A percentile compares a stretch with the other conserved stretches of the same genome.
These are phyloP conservation scores for Bacidia gigantensis DNA, from an alignment of 495 filamentous ascomycete genomes.

Conservation along the genomic window DNA sequence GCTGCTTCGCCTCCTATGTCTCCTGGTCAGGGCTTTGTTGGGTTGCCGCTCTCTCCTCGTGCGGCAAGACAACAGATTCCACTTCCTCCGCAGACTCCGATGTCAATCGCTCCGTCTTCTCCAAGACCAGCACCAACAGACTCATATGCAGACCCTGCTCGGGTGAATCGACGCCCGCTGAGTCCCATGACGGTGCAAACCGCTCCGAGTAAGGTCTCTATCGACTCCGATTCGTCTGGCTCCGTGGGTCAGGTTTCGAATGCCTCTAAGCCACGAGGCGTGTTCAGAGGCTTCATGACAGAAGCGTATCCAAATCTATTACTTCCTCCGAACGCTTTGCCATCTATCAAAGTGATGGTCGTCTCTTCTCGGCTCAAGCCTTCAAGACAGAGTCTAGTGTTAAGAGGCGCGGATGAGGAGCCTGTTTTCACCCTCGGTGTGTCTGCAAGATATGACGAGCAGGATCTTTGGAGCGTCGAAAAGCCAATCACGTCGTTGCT, in stretches of 20 bases:
- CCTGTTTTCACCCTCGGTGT: conserved; percentile 87
- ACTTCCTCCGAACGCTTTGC: conserved; percentile 81
- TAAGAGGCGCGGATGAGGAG: conserved; percentile 60
- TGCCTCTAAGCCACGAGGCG: conserved; percentile 14
- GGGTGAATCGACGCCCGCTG: neutral
- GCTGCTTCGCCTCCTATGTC: conserved; percentile 53
- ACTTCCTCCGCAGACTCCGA: conserved; percentile 46
- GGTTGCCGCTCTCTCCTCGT: conserved; percentile 58
- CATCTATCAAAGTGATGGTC: conserved; percentile 70
- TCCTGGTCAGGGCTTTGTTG: conserved; percentile 40
- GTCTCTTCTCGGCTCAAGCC: conserved; percentile 89
- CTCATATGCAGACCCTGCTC: conserved; percentile 4
- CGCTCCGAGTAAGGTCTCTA: neutral
- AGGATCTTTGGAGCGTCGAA: conserved; percentile 84
- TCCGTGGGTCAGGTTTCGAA: neutral
- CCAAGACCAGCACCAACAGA: conserved; percentile 25
- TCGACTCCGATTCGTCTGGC: neutral
- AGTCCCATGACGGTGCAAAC: conserved; percentile 15
- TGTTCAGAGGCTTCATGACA: conserved; percentile 58
- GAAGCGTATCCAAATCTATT: conserved; percentile 75
- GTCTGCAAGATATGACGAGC: conserved; percentile 59
- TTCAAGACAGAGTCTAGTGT: conserved; percentile 66
- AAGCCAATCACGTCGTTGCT: conserved; percentile 76
- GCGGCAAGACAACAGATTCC: conserved; percentile 52
- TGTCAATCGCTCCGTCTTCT: conserved; percentile 34